Evolutionary conservation across 805 yeast species (phyloP).

Genomic region (Cyberlindnera mycetangii): DNA sequence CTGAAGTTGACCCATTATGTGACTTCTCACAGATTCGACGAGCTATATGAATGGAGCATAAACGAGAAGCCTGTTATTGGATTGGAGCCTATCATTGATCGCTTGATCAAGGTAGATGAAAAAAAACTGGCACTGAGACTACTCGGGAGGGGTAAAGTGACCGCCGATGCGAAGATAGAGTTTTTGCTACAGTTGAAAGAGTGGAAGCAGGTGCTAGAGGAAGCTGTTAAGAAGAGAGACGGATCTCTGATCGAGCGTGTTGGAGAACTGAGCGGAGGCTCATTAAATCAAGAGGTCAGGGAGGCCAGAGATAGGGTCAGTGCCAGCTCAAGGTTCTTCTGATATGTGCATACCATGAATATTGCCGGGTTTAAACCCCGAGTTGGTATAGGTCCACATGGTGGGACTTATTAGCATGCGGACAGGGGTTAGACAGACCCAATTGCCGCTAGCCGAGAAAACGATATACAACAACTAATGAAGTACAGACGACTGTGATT

Average conservation of each 20-base stretch:
- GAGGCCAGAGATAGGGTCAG: constrained; percentile 14
- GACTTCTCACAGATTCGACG: constrained; percentile 47
- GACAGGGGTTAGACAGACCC: too few relatives aligned
- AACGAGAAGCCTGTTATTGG: constrained; percentile 67
- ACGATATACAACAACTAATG: too few relatives aligned
- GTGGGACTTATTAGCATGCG: too few relatives aligned
- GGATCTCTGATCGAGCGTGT: constrained; percentile 11
- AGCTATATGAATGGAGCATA: constrained; percentile 50
- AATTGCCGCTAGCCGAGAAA: too few relatives aligned
- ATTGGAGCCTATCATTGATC: constrained; percentile 49
- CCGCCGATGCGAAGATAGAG: constrained; percentile 17
- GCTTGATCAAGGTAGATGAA: constrained; percentile 18
- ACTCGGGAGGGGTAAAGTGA: constrained; percentile 15
- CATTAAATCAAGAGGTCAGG: constrained; percentile 1
- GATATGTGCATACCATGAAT: background rate
- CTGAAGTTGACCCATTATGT: constrained; percentile 48
- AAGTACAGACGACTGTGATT: too few relatives aligned
- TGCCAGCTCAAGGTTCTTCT: constrained; percentile 17
- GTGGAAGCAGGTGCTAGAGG: constrained; percentile 21
- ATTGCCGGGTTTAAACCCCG: too few relatives aligned
- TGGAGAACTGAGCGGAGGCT: constrained; percentile 8
- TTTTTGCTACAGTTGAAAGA: constrained; percentile 21
- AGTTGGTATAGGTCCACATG: too few relatives aligned
- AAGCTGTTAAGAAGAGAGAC: constrained; percentile 22
- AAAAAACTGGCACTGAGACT: constrained; percentile 19